Base-by-base conservation (phyloP, 495 filamentous ascomycete species). In the Aspergillus olivimuriae region DNA sequence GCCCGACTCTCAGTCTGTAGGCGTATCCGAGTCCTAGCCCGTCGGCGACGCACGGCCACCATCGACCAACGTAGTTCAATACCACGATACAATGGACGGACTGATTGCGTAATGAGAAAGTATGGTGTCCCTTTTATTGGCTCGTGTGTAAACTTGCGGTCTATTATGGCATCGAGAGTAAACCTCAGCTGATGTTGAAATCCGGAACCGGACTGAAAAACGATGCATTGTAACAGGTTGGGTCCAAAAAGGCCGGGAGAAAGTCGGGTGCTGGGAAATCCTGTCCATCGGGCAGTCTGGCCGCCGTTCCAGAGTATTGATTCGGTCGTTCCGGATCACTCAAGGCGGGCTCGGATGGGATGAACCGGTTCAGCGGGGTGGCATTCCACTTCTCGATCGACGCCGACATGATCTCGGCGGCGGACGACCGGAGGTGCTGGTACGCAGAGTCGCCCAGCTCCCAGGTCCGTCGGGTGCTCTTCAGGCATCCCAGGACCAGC, bases 401-500 rank as follows among this genome's bases (percentile, higher is more conserved):
- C 28, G 57, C 52, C 9, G 63, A 59, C 14, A 68, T 47, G 2
- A 55, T 54, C 12, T 66, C 58, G 6, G 61, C 57, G n/a, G 65
- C 65, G 7, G 61, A 59, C 0, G 45, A 44, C 20, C 63, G 48
- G 6, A 68, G 48, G 36, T 47, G 46, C 4, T 56, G 51, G 23
- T 65, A 63, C 1, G 63, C 52, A 4, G 49, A 39, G 17, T 63
- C 54, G 6, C 59, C 63, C 4, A 66, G 36, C 16, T 43, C 44
- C 66, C 66, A 70, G 2, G 58, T 68, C 8, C 55, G 46, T 17
- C 53, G 58, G 15, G 60, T 55, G 14, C 51, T 60, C 46, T 68
- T 70, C 23, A 70, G 40, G 35, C 61, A 66, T 2, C 66, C 66
- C 9, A 68, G 51, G 10, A 70, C 56, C 4, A 70, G 58, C 7